Conservation (phyloP, 2,329 filamentous ascomycete genomes). For the Phoma sp. region DNA sequence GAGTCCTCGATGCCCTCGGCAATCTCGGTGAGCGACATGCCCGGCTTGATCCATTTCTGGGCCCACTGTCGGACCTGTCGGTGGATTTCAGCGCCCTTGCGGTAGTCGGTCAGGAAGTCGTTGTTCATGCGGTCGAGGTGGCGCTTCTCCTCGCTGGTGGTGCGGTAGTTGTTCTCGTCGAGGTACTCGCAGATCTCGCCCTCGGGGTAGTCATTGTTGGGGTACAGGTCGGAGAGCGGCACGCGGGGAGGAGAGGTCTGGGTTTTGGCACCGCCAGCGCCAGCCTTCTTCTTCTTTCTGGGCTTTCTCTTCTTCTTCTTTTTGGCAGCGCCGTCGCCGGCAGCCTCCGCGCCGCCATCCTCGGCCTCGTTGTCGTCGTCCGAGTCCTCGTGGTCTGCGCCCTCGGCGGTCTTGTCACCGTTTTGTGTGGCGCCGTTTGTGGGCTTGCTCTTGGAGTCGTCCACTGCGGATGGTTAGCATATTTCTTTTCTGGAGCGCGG, state of each 20-base stretch:
- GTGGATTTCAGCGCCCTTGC: slow-evolving; percentile 87
- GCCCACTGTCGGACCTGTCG: slow-evolving; percentile 86
- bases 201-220: slow-evolving; percentile 74
- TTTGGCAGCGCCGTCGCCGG: slow-evolving; percentile 58
- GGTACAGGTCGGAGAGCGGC: slow-evolving; percentile 75
- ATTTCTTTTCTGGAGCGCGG: neutral
- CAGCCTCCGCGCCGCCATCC: slow-evolving; percentile 50
- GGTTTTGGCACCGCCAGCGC: slow-evolving; percentile 62
- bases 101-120: slow-evolving; percentile 81
- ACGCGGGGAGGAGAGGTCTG: slow-evolving; percentile 83
- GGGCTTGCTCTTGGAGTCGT: slow-evolving; percentile 43
- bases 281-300: slow-evolving; percentile 71
- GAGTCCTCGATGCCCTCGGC: slow-evolving; percentile 87
- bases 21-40: slow-evolving; percentile 80
- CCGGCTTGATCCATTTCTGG: slow-evolving; percentile 80
- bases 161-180: slow-evolving; percentile 79
- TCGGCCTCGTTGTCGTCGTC: slow-evolving; percentile 63
- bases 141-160: slow-evolving; percentile 84
- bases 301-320: slow-evolving; percentile 88
- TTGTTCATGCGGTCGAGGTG: slow-evolving; percentile 81
- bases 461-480: slow-evolving; percentile 39
- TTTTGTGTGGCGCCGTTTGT: slow-evolving; percentile 39
- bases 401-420: slow-evolving; percentile 49
- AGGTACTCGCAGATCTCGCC: slow-evolving; percentile 81
- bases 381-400: slow-evolving; percentile 62